Conservation (phyloP, 495 filamentous ascomycete species). For the Neurospora africana region DNA sequence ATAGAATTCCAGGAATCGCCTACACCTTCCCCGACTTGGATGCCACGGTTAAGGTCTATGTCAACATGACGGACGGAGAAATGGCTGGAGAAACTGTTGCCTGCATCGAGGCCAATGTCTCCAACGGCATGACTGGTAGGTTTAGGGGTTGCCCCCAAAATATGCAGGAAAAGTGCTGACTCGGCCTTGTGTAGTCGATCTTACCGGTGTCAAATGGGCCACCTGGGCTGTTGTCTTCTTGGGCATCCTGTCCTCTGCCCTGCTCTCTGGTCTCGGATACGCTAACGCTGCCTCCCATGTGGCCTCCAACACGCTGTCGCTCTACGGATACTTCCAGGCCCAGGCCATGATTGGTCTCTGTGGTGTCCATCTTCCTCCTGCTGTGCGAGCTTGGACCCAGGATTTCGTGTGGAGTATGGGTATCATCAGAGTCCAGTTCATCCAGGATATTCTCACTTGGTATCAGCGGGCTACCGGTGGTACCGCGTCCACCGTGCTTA, state of each 20-base stretch:
- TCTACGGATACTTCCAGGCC: conserved; percentile 92
- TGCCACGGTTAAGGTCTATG: conserved; percentile 68
- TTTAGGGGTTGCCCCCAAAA: background rate
- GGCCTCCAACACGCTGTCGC: conserved; percentile 80
- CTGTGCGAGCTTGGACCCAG: conserved; percentile 90
- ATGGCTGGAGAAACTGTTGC: conserved; percentile 51
- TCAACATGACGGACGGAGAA: conserved; percentile 51
- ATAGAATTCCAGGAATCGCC: conserved; percentile 69
- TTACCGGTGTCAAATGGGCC: conserved; percentile 79
- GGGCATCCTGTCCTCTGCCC: conserved; percentile 70
- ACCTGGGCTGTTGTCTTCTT: conserved; percentile 80
- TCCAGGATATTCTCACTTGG: conserved; percentile 86
- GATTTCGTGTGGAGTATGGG: conserved; percentile 99
- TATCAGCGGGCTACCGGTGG: conserved; percentile 93
- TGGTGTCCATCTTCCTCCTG: conserved; percentile 74
- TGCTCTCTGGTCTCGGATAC: conserved; percentile 73
- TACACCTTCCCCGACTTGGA: conserved; percentile 91
- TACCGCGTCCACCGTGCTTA: conserved; percentile 69
- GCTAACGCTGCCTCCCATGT: conserved; percentile 97
- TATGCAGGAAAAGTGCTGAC: background rate
- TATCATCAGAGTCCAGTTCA: conserved; percentile 78
- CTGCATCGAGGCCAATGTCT: conserved; percentile 80
- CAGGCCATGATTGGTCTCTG: conserved; percentile 93
- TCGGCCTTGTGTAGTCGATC: conserved; percentile 45
- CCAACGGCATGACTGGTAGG: conserved; percentile 70